Base-by-base conservation (phyloP, 768 basidiomycete species). In the Russula sp. region DNA sequence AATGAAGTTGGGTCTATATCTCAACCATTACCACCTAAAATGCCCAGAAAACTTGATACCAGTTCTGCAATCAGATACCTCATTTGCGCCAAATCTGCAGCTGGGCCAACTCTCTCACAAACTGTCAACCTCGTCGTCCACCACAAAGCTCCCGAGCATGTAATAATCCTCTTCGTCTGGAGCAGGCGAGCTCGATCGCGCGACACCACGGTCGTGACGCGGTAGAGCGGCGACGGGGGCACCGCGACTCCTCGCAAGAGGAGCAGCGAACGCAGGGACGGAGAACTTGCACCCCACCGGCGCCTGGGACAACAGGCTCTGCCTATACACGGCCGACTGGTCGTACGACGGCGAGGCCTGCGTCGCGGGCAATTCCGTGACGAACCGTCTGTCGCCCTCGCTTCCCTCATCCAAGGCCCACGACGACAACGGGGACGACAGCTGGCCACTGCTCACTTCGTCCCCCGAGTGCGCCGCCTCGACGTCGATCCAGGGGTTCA, bases 391-490 rank as follows among this genome's bases (percentile, higher is more conserved):
- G 69, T 93, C 90, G 39, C 82, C 84, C 69, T 88, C 89, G 70
- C 44, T 27, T 18, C 87, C 87, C 39, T 70, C 69, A 32, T 75
- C 77, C 31, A 82, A 44, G 14, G 16, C 42, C 16, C 16, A 44
- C 42, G 35, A 69, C 42, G 75, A 76, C 31, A 80, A 79, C 44
- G 83, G 80, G 64, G 79, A 82, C 68, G 78, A 78, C 0, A 85
- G 86, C 1, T 76, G 77, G 39, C 88, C 89, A 59, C 78, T 80
- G 68, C 86, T 87, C 59, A 78, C 77, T 69, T 93, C 91, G 61
- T 90, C 89, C 20, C 90, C 91, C 9, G 92, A 94, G 68, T 92
- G 91, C 18, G 73, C 73, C 3, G 91, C 91, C 70, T 86, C 87
- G 39, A 82, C 77, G 67, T 90, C 89, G 56, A 90, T 77, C 70